Conservation (phyloP, 2,329 filamentous ascomycete species). For the Cercospora sp. region DNA sequence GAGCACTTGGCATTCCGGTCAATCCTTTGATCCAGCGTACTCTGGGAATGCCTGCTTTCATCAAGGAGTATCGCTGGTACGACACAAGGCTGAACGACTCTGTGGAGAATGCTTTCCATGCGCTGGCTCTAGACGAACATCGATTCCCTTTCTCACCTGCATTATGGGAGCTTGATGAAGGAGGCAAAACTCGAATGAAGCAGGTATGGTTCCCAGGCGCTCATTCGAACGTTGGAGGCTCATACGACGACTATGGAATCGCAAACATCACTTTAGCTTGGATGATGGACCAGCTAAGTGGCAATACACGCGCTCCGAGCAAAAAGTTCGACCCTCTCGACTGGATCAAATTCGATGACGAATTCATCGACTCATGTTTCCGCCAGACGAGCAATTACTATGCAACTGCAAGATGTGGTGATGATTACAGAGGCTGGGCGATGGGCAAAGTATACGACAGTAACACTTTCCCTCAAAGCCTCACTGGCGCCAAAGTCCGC, state of each 20-base stretch:
- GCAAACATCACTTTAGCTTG: constrained; percentile 44
- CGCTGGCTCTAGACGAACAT: constrained; percentile 56
- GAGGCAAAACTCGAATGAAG: constrained; percentile 42
- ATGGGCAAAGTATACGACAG: constrained; percentile 40
- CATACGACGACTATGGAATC: constrained; percentile 40
- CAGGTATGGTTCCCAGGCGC: constrained; percentile 59
- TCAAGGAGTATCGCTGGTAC: constrained; percentile 39
- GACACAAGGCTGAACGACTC: constrained; percentile 38
- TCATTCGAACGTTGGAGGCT: constrained; percentile 56
- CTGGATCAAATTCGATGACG: constrained; percentile 41
- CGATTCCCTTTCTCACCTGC: constrained; percentile 54
- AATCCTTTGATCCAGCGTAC: constrained; percentile 40
- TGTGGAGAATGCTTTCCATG: constrained; percentile 58
- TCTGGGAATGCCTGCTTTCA: constrained; percentile 33
- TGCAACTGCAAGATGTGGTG: constrained; percentile 17
- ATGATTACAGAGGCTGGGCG: constrained; percentile 34
- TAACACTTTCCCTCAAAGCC: constrained; percentile 38
- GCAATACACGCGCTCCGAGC: constrained; percentile 30
- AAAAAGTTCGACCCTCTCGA: constrained; percentile 32
- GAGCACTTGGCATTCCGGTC: constrained; percentile 40
- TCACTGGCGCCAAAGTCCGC: constrained; percentile 34
- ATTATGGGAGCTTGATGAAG: constrained; percentile 45
- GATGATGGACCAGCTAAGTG: constrained; percentile 46
- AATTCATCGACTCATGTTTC: constrained; percentile 35
- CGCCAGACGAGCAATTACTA: constrained; percentile 32